Conservation (phyloP, 2,329 filamentous ascomycete species). For the Epichloe brachyelytri region DNA sequence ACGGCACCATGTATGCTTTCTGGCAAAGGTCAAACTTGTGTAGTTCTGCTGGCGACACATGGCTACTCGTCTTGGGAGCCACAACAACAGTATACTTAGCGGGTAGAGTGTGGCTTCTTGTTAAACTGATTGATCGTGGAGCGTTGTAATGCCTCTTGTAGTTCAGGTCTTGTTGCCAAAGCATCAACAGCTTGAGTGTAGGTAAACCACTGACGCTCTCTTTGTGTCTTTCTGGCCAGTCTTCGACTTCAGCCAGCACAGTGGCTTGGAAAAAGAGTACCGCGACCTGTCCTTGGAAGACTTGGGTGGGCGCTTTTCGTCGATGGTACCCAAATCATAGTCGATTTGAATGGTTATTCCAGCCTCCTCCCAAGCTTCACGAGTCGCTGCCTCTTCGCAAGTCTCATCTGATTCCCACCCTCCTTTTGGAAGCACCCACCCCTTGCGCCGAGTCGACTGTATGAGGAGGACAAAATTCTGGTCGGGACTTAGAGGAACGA, state of each 20-base stretch:
- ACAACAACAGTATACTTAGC: neutral
- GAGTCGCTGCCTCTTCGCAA: conserved; percentile 68
- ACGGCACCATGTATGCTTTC: neutral
- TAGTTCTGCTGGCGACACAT: neutral
- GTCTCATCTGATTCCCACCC: conserved; percentile 95
- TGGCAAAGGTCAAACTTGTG: neutral
- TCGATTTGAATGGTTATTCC: conserved; percentile 78
- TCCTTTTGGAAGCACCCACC: conserved; percentile 95
- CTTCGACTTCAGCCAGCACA: conserved; percentile 71
- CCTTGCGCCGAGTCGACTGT: conserved; percentile 78
- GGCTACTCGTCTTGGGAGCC: neutral
- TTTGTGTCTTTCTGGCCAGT: conserved; percentile 94
- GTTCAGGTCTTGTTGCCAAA: conserved; percentile 67
- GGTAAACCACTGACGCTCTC: conserved; percentile 79
- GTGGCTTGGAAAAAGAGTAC: conserved; percentile 80
- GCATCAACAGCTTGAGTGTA: conserved; percentile 70
- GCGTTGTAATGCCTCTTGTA: conserved; percentile 73
- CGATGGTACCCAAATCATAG: conserved; percentile 74
- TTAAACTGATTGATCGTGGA: conserved; percentile 50
- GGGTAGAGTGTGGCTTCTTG: neutral
- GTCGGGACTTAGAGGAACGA: conserved; percentile 79
- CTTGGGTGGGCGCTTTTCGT: conserved; percentile 73
- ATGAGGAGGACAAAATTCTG: conserved; percentile 85
- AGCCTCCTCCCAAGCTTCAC: conserved; percentile 97
- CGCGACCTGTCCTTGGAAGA: conserved; percentile 47